Base-by-base conservation (phyloP, 2,329 filamentous ascomycete species). In the Talaromyces sp. region DNA sequence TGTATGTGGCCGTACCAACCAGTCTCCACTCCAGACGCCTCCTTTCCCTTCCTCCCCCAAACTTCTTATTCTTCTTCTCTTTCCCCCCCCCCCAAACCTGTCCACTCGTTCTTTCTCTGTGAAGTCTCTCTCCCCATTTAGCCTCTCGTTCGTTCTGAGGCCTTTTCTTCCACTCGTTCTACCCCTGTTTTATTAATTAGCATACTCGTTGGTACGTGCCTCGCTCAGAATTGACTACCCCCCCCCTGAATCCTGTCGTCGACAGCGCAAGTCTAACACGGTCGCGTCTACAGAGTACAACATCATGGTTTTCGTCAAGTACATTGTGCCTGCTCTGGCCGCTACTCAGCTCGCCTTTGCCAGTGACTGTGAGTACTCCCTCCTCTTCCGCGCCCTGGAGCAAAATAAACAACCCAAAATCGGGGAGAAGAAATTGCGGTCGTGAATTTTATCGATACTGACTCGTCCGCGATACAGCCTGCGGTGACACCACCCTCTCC, bases 291-390 rank as follows among this genome's bases (percentile, higher is more conserved):
- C 41, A 54, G 45, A 49, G 24, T 49, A 51, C 37, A 48, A 32
- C 43, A 45, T 54, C 70, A 84, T 84, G 79, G 76, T 76, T 59
- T 72, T 82, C 73, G 68, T 76, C 67, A 83, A 80, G 71, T 80
- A 82, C 73, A 72, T 82, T 62, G 70, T 85, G 57, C 80, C 83
- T 55, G 79, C 75, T 55, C 73, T 86, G 70, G 81, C 81, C 62
- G 75, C 79, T 51, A 77, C 77, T 64, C 75, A 79, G 69, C 64
- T 76, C 49, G 82, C 76, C 56, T 72, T 77, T 61, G 83, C 81
- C 78, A 74, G 41, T 35, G 29, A 67, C 52, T 55, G 64, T 66
- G 53, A 47, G 49, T 47, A 8, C 17, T n/a, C 1, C 16, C 13
- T 24, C 19, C 3, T n/a, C n/a, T 27, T 27, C 9, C 24, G 24